These are phyloP conservation scores for Caloboletus firmus DNA, from an alignment of 1,284 basidiomycete species.

Conservation along the genomic window DNA sequence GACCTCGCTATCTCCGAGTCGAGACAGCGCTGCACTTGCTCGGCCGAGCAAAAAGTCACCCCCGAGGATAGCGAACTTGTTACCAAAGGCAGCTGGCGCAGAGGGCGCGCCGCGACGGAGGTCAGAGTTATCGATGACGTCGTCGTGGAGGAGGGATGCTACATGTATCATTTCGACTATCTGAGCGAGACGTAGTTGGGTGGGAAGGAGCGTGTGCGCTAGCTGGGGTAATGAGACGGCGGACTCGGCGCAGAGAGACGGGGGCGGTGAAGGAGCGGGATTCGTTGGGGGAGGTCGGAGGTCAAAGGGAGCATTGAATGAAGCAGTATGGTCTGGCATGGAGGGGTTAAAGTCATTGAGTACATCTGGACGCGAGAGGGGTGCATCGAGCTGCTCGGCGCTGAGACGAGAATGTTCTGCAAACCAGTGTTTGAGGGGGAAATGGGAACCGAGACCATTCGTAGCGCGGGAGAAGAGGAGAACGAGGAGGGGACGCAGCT, in stretches of 20 bases:
- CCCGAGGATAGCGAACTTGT: slow-evolving; percentile 92
- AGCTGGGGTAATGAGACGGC: slow-evolving; percentile 25
- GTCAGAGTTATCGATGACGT: slow-evolving; percentile 86
- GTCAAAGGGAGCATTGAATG: slow-evolving; percentile 50
- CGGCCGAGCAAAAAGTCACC: slow-evolving; percentile 96
- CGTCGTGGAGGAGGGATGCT: slow-evolving; percentile 93
- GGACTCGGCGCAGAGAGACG: slow-evolving; percentile 32
- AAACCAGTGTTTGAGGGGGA: slow-evolving; percentile 49
- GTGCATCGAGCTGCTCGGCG: slow-evolving; percentile 61
- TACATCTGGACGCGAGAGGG: slow-evolving; percentile 70
- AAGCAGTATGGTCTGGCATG: slow-evolving; percentile 68
- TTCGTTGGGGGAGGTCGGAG: slow-evolving; percentile 42
- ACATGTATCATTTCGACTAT: slow-evolving; percentile 99
- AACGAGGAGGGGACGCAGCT: slow-evolving; percentile 88
- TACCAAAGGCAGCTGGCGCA: slow-evolving; percentile 89
- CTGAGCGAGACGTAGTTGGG: slow-evolving; percentile 90
- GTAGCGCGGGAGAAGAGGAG: slow-evolving; percentile 91
- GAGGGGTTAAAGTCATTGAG: slow-evolving; percentile 85
- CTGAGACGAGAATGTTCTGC: slow-evolving; percentile 43
- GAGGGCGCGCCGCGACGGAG: slow-evolving; percentile 82
- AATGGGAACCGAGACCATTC: slow-evolving; percentile 68
- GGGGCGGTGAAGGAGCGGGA: slow-evolving; percentile 38
- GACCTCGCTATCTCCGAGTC: slow-evolving; percentile 86
- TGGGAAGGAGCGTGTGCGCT: slow-evolving; percentile 61
- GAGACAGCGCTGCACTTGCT: slow-evolving; percentile 83